Percentiles rank a stretch among this genome's conserved stretches.
These are phyloP conservation scores for Suillus weaverae DNA, from an alignment of 768 basidiomycete genomes.

Conservation along the genomic window DNA sequence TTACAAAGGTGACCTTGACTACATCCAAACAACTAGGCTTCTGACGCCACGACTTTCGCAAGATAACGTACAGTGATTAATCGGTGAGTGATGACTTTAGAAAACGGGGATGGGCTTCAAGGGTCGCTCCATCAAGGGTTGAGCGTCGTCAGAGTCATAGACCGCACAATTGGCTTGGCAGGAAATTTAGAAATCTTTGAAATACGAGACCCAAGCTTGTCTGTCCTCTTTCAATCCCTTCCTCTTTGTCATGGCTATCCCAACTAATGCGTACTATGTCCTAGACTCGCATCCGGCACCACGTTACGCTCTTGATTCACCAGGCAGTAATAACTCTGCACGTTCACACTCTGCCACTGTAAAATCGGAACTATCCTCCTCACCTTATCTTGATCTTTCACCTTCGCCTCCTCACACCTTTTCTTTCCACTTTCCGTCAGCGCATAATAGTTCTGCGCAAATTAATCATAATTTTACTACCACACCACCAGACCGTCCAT, in stretches of 20 bases:
- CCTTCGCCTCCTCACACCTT: constrained; percentile 23
- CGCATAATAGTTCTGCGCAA: not conserved
- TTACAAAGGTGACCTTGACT: not conserved
- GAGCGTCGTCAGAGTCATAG: not conserved
- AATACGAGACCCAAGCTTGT: not conserved
- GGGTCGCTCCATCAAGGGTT: constrained; percentile 2
- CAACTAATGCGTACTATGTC: constrained; percentile 1
- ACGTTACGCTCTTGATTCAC: not conserved
- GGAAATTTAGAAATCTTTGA: not conserved
- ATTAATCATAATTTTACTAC: not conserved
- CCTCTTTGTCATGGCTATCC: not conserved
- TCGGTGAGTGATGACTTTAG: not conserved
- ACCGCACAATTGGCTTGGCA: not conserved
- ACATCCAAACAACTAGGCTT: not conserved
- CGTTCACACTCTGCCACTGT: constrained; percentile 18
- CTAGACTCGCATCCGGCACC: constrained; percentile 11
- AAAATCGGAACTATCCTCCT: constrained; percentile 30
- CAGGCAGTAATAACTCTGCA: constrained; percentile 6
- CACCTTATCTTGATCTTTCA: constrained; percentile 22
- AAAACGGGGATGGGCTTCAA: constrained; percentile 2
- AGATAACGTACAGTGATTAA: constrained; percentile 2
- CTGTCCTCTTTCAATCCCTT: not conserved
- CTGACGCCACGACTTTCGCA: constrained; percentile 4
- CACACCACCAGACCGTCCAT: constrained; percentile 4
- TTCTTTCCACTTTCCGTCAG: constrained; percentile 23